phyloP scores from a whole-genome alignment of 2,329 filamentous ascomycete genomes.

The Alternaria sp. region DNA sequence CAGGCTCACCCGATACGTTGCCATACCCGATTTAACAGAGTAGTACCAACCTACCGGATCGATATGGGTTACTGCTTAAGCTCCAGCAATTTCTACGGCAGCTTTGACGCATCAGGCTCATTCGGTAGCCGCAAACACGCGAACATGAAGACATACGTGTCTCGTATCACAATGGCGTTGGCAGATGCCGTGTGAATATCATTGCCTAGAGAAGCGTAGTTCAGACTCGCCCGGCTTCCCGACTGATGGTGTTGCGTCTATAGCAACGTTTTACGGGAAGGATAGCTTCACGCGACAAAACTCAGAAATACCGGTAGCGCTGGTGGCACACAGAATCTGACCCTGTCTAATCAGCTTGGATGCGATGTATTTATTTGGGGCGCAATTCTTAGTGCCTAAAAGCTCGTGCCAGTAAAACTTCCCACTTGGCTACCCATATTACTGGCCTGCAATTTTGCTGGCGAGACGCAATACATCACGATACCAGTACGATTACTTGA shows the following conservation, averaged over 20 bases:
- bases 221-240: neutral
- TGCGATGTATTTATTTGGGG: neutral
- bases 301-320: neutral
- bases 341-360: neutral
- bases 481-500: neutral
- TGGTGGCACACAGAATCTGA: neutral
- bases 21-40: neutral
- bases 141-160: neutral
- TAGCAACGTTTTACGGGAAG: neutral
- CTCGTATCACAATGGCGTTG: neutral
- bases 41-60: neutral
- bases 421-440: neutral
- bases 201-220: neutral
- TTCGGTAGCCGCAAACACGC: neutral
- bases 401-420: neutral
- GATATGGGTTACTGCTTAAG: neutral
- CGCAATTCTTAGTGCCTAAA: neutral
- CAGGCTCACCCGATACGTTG: neutral
- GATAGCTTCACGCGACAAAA: neutral
- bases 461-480: neutral
- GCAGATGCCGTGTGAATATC: neutral
- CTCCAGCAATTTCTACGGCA: conserved; percentile 1
- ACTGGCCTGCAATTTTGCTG: neutral
- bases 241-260: neutral
- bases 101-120: neutral